These are phyloP conservation scores for Oidium heveae DNA, from an alignment of 2,329 filamentous ascomycete species.

Conservation along the genomic window DNA sequence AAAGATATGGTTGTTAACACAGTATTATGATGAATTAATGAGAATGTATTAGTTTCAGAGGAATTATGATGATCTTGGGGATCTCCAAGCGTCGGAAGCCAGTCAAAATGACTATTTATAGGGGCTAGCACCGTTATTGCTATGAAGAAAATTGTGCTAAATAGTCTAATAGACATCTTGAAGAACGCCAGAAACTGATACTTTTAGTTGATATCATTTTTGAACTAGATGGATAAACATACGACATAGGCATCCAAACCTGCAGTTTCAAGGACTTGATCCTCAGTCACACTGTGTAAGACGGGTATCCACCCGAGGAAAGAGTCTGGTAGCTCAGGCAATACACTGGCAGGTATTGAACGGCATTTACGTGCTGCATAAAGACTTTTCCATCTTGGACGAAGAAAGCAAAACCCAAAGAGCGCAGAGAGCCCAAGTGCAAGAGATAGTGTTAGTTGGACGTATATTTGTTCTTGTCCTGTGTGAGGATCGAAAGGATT, in stretches of 20 bases:
- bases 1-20: not conserved
- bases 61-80: constrained; percentile 12
- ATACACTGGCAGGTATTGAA: constrained; percentile 27
- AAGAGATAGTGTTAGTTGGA: constrained; percentile 50
- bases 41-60: not conserved
- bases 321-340: constrained; percentile 60
- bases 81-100: constrained; percentile 8
- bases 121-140: constrained; percentile 60
- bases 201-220: constrained; percentile 3
- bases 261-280: constrained; percentile 70
- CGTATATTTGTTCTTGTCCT: constrained; percentile 13
- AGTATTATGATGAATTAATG: not conserved
- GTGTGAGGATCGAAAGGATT: constrained; percentile 11
- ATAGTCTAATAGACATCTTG: constrained; percentile 75
- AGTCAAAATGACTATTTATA: constrained; percentile 46
- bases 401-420: constrained; percentile 53
- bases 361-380: constrained; percentile 75
- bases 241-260: constrained; percentile 88
- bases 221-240: constrained; percentile 10
- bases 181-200: constrained; percentile 69
- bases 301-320: constrained; percentile 86
- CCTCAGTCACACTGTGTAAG: constrained; percentile 62
- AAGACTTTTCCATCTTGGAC: constrained; percentile 73
- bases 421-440: constrained; percentile 46
- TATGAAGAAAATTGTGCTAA: constrained; percentile 58